phyloP scores from a whole-genome alignment of 2,329 filamentous ascomycete genomes.

The Zymoseptoria pseudotritici region DNA sequence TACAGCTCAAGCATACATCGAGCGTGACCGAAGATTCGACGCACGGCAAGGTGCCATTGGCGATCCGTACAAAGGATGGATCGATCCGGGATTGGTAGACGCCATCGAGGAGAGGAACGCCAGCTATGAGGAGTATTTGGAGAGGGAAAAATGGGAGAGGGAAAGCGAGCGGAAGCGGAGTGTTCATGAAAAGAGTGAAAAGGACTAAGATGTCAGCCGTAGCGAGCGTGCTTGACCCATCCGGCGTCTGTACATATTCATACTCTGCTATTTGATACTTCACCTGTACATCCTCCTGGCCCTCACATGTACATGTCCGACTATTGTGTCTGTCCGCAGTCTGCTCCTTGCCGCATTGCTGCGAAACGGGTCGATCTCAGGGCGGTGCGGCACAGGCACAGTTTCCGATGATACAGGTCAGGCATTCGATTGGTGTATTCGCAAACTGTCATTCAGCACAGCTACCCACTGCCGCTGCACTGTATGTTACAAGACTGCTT shows the following conservation, averaged over 20 bases:
- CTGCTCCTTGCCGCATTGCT: too few species aligned
- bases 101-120: conserved; percentile 12
- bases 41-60: conserved; percentile 16
- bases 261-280: too few species aligned
- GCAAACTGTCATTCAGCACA: conserved; percentile 9
- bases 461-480: conserved; percentile 8
- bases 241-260: too few species aligned
- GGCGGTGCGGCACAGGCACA: too few species aligned
- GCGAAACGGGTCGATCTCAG: too few species aligned
- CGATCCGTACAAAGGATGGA: conserved; percentile 13
- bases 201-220: background rate
- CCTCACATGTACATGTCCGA: too few species aligned
- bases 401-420: background rate
- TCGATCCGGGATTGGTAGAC: conserved; percentile 15
- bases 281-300: too few species aligned
- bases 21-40: conserved; percentile 15
- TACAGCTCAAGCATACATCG: conserved; percentile 9
- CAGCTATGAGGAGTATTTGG: conserved; percentile 8
- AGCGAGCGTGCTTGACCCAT: too few species aligned
- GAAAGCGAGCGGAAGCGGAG: background rate
- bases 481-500: conserved; percentile 12
- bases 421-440: background rate
- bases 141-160: background rate
- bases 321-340: too few species aligned
- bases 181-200: background rate